Evolutionary conservation across 2,329 filamentous ascomycete genomes (phyloP), one percentile per base, ranked within the genome.

Genomic region (Xylariomycetidae sp.): DNA sequence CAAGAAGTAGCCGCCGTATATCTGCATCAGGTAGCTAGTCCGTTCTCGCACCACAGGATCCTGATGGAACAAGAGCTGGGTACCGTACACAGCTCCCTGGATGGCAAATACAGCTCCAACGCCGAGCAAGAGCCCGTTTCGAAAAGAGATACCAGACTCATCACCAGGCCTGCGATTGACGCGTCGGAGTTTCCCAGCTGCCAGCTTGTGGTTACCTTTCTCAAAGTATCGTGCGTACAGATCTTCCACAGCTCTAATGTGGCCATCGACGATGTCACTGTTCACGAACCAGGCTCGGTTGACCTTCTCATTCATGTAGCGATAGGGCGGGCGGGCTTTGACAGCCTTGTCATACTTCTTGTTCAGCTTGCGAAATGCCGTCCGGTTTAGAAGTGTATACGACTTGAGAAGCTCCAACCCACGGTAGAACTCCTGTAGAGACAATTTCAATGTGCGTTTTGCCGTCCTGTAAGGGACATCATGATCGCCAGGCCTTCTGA

Each of bases 301-400:
- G 49, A 98, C 88, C 54, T 90, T 90, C 48, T 96, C 89, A 19
- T 82, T 82, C 76, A 96, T 85, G 59, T 90, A 97, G 17, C 83
- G 77, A 53, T 85, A 74, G 0, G 82, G 74, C 0, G 87, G 87
- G 9, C 83, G 76, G 25, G 88, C 82, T 48, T 88, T 78, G 36
- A 88, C 79, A 3, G 84, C 79, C 64, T 97, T 98, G 69, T 97
- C 89, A 57, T 94, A 97, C 62, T 98, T 98, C 61, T 98, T 98
- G 63, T 94, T 96, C 55, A 98, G 88, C 60, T 98, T 98, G 19
- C 89, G 82, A 54, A 97, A 97, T 0, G 88, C 92, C 1, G 88
- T 95, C 30, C 88, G 77, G 58, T 98, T 98, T 11, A 96, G 70
- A 15, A 94, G 66, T 2, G 88, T 83, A 51, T 94, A 98, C 0